phyloP scores from a whole-genome alignment of 768 basidiomycete genomes.

The Suillus subluteus region DNA sequence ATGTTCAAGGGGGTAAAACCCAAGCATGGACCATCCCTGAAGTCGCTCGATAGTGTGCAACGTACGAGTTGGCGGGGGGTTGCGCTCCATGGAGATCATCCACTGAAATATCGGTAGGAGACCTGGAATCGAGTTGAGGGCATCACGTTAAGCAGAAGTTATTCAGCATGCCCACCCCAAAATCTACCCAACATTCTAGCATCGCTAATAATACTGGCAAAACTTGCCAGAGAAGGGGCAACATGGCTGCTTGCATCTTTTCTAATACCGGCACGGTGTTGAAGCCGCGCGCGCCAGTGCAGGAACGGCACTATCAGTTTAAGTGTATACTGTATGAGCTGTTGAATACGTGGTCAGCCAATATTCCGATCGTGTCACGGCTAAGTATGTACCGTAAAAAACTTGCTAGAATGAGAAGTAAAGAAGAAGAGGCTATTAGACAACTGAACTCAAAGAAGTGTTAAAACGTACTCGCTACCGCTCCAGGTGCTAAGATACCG shows the following conservation, averaged over 20 bases:
- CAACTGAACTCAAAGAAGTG: constrained; percentile 15
- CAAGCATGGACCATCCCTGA: constrained; percentile 75
- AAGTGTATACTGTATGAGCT: constrained; percentile 76
- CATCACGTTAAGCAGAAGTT: background rate
- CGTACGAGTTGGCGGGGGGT: constrained; percentile 67
- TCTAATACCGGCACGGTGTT: constrained; percentile 64
- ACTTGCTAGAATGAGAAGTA: constrained; percentile 51
- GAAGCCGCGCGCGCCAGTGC: constrained; percentile 67
- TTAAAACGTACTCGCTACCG: constrained; percentile 76
- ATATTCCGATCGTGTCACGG: background rate
- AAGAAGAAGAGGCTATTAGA: constrained; percentile 14
- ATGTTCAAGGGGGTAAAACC: constrained; percentile 81
- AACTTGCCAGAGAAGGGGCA: constrained; percentile 55
- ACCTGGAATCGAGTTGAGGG: constrained; percentile 42
- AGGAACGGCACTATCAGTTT: constrained; percentile 73
- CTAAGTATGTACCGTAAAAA: constrained; percentile 60
- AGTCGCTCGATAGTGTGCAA: constrained; percentile 79
- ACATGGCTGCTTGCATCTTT: constrained; percentile 54
- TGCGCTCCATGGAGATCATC: constrained; percentile 77
- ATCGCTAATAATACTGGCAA: constrained; percentile 62
- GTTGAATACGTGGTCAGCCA: constrained; percentile 14
- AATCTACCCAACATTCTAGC: constrained; percentile 76
- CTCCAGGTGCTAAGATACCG: constrained; percentile 83
- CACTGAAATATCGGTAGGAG: constrained; percentile 81
- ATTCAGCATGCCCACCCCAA: constrained; percentile 61